Conservation (phyloP, 805 yeast species). For the Hanseniaspora hatyaiensis region DNA sequence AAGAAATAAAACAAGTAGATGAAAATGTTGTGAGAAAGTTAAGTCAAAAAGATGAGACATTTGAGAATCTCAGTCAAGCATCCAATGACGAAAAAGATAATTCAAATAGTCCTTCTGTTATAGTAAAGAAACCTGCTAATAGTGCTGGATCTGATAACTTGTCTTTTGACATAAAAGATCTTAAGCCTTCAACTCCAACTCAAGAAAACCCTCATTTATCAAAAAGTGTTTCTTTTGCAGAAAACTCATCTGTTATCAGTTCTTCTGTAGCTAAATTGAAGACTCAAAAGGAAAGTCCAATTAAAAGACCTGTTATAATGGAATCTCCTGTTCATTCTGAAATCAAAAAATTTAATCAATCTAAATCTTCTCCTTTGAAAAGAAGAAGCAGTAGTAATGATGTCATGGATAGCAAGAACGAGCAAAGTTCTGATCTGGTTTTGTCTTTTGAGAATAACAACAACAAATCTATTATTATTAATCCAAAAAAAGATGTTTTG, state of each 20-base stretch:
- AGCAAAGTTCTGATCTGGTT: not conserved
- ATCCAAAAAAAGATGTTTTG: not conserved
- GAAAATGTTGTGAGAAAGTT: not conserved
- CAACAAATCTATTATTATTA: not conserved
- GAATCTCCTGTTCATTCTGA: slow-evolving; percentile 4
- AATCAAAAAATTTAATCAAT: not conserved
- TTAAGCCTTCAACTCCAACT: not conserved
- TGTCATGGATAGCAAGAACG: too few relatives aligned
- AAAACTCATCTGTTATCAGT: too few relatives aligned
- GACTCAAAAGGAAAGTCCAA: not conserved
- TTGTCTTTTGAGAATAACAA: not conserved
- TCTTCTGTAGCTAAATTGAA: too few relatives aligned
- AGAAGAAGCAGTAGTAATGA: not conserved
- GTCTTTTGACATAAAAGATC: not conserved
- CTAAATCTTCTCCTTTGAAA: not conserved
- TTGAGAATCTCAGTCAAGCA: not conserved
- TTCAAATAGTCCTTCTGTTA: not conserved
- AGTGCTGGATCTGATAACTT: not conserved
- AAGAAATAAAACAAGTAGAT: not conserved
- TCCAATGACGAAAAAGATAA: not conserved
- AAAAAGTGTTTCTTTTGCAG: too few relatives aligned
- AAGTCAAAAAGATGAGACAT: not conserved
- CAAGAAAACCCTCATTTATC: not conserved
- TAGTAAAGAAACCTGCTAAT: not conserved
- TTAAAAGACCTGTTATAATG: not conserved